Conservation (phyloP, 2,329 filamentous ascomycete genomes). For the Xylariomycetidae sp. region DNA sequence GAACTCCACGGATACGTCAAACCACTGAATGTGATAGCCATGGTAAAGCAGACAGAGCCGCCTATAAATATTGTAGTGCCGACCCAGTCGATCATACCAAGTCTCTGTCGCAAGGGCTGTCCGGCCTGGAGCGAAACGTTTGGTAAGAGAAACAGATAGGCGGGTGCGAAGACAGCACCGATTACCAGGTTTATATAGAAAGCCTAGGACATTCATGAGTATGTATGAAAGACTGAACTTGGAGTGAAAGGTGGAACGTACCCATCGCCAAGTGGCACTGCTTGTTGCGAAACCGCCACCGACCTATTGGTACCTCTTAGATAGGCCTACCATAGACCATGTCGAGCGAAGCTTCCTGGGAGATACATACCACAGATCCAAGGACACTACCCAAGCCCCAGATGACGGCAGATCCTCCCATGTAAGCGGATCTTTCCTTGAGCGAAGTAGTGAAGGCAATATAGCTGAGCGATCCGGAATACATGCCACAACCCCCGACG, state of each 20-base stretch:
- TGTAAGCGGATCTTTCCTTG: background rate
- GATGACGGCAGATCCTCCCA: background rate
- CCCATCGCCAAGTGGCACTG: conserved; percentile 35
- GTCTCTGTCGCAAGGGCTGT: conserved; percentile 17
- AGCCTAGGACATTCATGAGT: conserved; percentile 8
- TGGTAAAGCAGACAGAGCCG: conserved; percentile 34
- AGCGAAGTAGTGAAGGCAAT: background rate
- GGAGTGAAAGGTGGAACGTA: background rate
- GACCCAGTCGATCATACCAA: conserved; percentile 36
- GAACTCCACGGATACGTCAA: conserved; percentile 39
- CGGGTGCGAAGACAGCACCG: conserved; percentile 28
- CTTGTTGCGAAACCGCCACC: conserved; percentile 8
- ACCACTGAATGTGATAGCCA: conserved; percentile 47
- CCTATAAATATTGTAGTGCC: conserved; percentile 38
- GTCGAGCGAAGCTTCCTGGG: no score
- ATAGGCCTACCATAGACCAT: no score
- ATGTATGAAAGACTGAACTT: background rate
- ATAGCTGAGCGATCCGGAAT: background rate
- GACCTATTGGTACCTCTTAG: background rate
- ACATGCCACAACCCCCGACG: background rate
- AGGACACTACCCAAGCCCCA: background rate
- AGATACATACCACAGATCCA: background rate
- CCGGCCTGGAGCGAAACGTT: conserved; percentile 8
- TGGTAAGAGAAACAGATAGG: conserved; percentile 26
- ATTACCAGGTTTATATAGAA: conserved; percentile 53